Conservation (phyloP, 306 rosid species). For the Pachyrhizus erosus region DNA sequence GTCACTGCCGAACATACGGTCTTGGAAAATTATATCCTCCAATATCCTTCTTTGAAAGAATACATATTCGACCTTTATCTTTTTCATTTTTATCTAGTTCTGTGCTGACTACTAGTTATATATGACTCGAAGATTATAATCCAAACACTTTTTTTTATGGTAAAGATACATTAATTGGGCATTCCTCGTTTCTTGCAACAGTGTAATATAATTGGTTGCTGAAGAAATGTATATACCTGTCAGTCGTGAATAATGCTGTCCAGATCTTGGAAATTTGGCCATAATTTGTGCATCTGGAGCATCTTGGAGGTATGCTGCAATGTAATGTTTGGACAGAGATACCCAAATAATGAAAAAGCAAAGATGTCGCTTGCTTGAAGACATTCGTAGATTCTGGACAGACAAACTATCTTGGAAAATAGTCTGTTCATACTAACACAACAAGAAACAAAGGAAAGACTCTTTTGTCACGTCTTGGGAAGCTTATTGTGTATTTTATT, state of each 20-base stretch:
- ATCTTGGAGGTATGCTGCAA: slow-evolving; percentile 42
- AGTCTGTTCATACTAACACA: slow-evolving; percentile 49
- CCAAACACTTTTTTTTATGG: not conserved
- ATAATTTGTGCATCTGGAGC: slow-evolving; percentile 43
- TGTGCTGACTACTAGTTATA: not conserved
- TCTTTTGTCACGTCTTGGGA: slow-evolving; percentile 46
- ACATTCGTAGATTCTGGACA: slow-evolving; percentile 28
- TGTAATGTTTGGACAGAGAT: slow-evolving; percentile 41
- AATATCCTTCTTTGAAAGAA: slow-evolving; percentile 19
- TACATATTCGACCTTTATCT: not conserved
- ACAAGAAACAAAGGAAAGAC: slow-evolving; percentile 38
- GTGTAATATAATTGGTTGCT: slow-evolving; percentile 52
- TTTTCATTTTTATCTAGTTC: slow-evolving; percentile 6
- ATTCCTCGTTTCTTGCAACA: slow-evolving; percentile 45
- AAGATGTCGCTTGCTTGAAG: slow-evolving; percentile 44
- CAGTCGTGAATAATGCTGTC: slow-evolving; percentile 45
- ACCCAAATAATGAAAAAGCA: slow-evolving; percentile 40
- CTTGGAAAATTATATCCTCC: slow-evolving; percentile 23
- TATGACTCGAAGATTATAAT: not conserved
- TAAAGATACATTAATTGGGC: slow-evolving; percentile 31
- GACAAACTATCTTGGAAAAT: slow-evolving; percentile 36
- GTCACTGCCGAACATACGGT: not conserved
- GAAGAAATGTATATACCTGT: slow-evolving; percentile 37
- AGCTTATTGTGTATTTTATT: slow-evolving; percentile 43
- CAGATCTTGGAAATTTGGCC: slow-evolving; percentile 38